phyloP scores from a whole-genome alignment of 2,329 filamentous ascomycete genomes.

The Alternaria triticimaculans region DNA sequence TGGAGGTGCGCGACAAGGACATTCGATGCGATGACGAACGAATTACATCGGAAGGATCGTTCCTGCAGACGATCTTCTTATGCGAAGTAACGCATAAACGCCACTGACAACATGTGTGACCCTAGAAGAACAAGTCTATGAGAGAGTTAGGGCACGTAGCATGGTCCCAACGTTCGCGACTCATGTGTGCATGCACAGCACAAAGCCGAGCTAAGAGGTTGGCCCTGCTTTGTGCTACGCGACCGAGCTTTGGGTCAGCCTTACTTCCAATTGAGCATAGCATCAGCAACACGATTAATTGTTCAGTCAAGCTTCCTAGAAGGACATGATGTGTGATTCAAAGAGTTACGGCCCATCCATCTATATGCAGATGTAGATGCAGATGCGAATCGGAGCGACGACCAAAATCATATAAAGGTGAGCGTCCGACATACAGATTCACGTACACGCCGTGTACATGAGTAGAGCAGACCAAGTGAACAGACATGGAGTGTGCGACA shows the following conservation, averaged over 20 bases:
- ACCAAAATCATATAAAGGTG: neutral
- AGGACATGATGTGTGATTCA: neutral
- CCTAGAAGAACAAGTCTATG: neutral
- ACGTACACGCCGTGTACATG: neutral
- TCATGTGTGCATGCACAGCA: neutral
- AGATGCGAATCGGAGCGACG: neutral
- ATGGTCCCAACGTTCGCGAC: neutral
- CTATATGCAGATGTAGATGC: neutral
- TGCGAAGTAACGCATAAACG: neutral
- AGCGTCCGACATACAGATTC: neutral
- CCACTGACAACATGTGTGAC: neutral
- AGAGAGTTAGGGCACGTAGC: neutral
- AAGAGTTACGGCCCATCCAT: neutral
- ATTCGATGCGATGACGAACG: neutral
- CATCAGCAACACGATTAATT: neutral
- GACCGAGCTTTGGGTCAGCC: neutral
- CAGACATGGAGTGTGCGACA: neutral
- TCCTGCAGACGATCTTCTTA: neutral
- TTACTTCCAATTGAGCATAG: neutral
- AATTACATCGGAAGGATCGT: neutral
- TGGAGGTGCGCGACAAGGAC: neutral
- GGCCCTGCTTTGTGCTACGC: neutral
- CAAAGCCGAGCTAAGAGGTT: neutral
- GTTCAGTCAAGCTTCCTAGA: neutral
- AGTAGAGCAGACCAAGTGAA: neutral